Evolutionary conservation across 805 yeast species (phyloP), one percentile per base, ranked within the genome.

Genomic region (Saturnispora mendoncae): DNA sequence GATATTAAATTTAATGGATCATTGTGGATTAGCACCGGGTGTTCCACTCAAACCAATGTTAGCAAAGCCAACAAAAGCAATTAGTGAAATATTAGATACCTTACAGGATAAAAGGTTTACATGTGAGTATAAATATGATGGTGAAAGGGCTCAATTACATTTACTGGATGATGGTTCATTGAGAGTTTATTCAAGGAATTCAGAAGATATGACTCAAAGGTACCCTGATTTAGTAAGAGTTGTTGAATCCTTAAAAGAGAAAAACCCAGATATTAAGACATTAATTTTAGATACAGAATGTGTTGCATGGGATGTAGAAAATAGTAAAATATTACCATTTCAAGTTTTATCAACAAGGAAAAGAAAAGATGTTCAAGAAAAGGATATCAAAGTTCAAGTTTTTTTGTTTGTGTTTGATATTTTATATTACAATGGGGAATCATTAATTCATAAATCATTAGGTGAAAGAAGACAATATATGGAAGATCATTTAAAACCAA

Each of bases 31-130:
- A 46, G 78, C 80, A 8, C 95, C 98, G 0, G 97, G 97, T 2
- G 78, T 92, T 4, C 98, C 98, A 0, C 68, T 92, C 51, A 90
- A 88, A 57, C 98, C 98, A 1, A 92, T 92, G 98, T 74, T 92
- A 54, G 98, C 98, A 6, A 92, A 90, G 57, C 98, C 98, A 2
- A 90, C 97, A 0, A 90, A 92, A 56, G 75, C 96, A 2, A 80
- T 92, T 27, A 74, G 83, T n/a, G 98, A 92, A 57, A 84, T 92
- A 1, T 68, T 92, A 46, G 95, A 92, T 57, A 68, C 94, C 43
- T 88, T 92, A 57, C 83, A 82, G 49, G 86, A 80, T 35, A 81
- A 80, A 50, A 75, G 75, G 44, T 92, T 92, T 56, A 88, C 97
- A 0, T 90, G 97, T 59, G 98, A 92, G 58, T 92, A 88, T 64